A percentile compares a stretch with the other conserved stretches of the same genome.
Conservation (phyloP, 1,139 yeast genomes). For the Hansenula anomala region DNA sequence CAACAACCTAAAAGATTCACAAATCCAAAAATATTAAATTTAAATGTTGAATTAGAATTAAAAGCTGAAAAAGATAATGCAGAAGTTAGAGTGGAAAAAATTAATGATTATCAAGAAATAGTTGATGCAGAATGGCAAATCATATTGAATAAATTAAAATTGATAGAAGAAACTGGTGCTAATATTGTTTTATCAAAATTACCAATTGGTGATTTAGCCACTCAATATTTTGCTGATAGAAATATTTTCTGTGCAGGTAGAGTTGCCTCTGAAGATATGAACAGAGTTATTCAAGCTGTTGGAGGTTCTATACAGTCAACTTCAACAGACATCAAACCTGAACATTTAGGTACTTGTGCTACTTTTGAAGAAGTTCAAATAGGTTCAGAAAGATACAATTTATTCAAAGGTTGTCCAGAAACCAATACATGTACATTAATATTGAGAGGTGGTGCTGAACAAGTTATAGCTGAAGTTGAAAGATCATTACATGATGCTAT, state of each 20-base stretch:
- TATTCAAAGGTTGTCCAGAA: constrained; percentile 88
- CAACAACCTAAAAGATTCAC: constrained; percentile 89
- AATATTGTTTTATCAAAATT: constrained; percentile 88
- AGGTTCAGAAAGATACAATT: constrained; percentile 91
- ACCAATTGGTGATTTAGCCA: constrained; percentile 97
- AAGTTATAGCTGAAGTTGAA: constrained; percentile 97
- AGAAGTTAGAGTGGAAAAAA: constrained; percentile 95
- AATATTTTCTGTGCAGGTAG: constrained; percentile 97
- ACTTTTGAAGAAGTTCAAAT: constrained; percentile 88
- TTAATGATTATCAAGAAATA: constrained; percentile 88
- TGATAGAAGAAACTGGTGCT: constrained; percentile 82
- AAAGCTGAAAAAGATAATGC: constrained; percentile 99
- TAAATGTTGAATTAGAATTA: constrained; percentile 91
- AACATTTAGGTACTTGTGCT: constrained; percentile 83
- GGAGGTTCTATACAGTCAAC: constrained; percentile 93
- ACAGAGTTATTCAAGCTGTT: constrained; percentile 87
- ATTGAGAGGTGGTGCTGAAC: constrained; percentile 97
- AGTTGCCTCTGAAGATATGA: constrained; percentile 84
- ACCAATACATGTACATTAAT: constrained; percentile 92
- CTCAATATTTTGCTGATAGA: constrained; percentile 96
- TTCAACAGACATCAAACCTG: constrained; percentile 65
- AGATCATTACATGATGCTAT: constrained; percentile 97
- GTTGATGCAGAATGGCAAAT: constrained; percentile 99
- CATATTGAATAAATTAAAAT: constrained; percentile 79
- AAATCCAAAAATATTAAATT: constrained; percentile 76